Evolutionary conservation across 2,329 filamentous ascomycete species (phyloP).

Genomic region (Amphichorda felina): DNA sequence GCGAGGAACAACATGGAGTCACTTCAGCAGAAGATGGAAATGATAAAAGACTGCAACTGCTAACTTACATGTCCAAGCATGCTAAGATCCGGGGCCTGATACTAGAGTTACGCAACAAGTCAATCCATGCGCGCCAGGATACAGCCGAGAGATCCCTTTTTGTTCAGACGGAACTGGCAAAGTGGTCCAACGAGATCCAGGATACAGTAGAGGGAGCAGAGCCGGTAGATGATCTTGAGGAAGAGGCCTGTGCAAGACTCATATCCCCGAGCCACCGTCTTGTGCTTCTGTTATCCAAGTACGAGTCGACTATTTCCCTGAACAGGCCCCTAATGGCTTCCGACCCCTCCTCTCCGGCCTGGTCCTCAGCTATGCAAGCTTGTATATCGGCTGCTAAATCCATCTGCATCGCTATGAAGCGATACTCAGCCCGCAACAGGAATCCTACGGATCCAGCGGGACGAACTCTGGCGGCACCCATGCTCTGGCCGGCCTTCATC

Average conservation of each 20-base stretch:
- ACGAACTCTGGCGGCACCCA: conserved; percentile 10
- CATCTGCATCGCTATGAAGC: conserved; percentile 28
- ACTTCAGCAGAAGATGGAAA: conserved; percentile 6
- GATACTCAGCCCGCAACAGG: conserved; percentile 9
- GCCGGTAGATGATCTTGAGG: conserved; percentile 4
- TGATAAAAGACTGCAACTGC: conserved; percentile 19
- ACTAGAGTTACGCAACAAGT: conserved; percentile 39
- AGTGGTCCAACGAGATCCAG: conserved; percentile 42
- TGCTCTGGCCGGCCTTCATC: conserved; percentile 38
- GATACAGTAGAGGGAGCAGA: conserved; percentile 29
- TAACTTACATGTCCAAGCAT: conserved; percentile 31
- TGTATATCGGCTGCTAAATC: conserved; percentile 37
- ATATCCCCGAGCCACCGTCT: conserved; percentile 23
- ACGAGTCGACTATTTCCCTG: conserved; percentile 37
- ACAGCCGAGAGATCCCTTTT: conserved; percentile 27
- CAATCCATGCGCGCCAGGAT: conserved; percentile 29
- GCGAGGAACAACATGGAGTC: conserved; percentile 29
- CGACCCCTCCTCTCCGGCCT: conserved; percentile 26
- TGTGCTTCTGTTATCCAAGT: conserved; percentile 29
- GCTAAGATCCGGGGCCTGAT: conserved; percentile 36
- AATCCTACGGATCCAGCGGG: conserved; percentile 2
- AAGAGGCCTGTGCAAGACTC: neutral
- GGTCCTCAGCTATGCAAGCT: conserved; percentile 34
- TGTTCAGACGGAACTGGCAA: conserved; percentile 34
- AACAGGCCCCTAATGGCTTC: conserved; percentile 36